phyloP scores from a whole-genome alignment of 2,329 filamentous ascomycete genomes.

The Cercospora brassicicola region DNA sequence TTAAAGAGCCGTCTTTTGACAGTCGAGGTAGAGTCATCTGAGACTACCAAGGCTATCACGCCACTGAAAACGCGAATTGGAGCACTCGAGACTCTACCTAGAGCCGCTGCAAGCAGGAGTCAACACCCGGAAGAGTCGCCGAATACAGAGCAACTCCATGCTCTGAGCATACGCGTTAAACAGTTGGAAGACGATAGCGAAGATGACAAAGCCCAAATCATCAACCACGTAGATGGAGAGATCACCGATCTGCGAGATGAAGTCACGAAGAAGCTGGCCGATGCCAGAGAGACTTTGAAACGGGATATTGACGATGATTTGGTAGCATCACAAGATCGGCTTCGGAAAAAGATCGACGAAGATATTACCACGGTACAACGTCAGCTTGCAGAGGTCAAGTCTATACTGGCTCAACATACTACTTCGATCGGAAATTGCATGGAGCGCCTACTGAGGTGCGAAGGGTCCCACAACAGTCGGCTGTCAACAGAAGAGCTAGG shows the following conservation, averaged over 20 bases:
- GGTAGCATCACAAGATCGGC: neutral
- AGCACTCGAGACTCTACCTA: neutral
- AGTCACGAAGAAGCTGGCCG: neutral
- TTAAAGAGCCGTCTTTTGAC: neutral
- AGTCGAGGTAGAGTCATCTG: neutral
- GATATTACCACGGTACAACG: neutral
- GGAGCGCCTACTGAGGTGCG: conserved; percentile 4
- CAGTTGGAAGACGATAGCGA: neutral
- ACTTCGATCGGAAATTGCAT: conserved; percentile 7
- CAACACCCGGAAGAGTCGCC: neutral
- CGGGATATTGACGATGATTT: neutral
- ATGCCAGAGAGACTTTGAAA: neutral
- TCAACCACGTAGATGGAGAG: neutral
- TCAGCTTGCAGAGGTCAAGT: neutral
- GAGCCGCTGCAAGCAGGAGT: neutral
- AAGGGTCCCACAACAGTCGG: neutral
- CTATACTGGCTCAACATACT: neutral
- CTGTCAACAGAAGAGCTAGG: neutral
- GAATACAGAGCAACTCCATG: neutral
- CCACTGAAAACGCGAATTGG: neutral
- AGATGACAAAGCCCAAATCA: neutral
- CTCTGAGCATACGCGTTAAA: neutral
- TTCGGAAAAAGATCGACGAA: neutral
- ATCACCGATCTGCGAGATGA: neutral
- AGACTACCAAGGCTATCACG: neutral